Base-by-base conservation (phyloP, 495 filamentous ascomycete genomes). In the Podospora didyma region DNA sequence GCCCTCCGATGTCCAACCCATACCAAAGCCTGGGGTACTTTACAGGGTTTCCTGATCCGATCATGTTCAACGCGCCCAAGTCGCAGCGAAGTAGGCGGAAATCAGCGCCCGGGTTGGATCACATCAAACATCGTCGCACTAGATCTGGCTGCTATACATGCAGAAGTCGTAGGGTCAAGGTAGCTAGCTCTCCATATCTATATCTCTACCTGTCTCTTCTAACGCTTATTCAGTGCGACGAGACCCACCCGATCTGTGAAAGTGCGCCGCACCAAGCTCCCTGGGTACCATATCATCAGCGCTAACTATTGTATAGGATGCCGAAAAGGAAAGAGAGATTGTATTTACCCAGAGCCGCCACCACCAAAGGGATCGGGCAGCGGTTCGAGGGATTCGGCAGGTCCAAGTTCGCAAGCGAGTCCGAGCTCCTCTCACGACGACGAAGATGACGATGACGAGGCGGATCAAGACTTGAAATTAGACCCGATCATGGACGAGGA, bases 121-220 rank as follows among this genome's bases (percentile, higher is more conserved):
- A 89, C 61, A 88, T 96, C 62, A 98, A 97, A 69, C 93, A 97
- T 65, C 88, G 92, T 49, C 86, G 94, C 58, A 97, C 94, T 46
- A 80, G 94, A 59, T 96, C 89, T 55, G 94, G 94, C 34, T 98
- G 94, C 73, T 96, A 88, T 71, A 98, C 94, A 14, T 98, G 94
- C 68, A 83, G 94, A 63, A 83, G 84, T 56, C 82, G 94, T 46
- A 80, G 94, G 61, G 91, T 98, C 54, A 98, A 98, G 84, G 89
- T 90, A 79, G 58, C 42, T 90, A 79, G 58, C 42, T 20, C 45
- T 7, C n/a, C 21, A 7, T 14, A 22, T 9, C 10, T 14, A 31
- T 22, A 37, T 21, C 0, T n/a, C 20, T 11, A 1, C 12, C 21
- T 23, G 21, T 16, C 2, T 20, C 19, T 6, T 46, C 62, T 68